These are phyloP conservation scores for Sporothrix curviconia DNA, from an alignment of 2,329 filamentous ascomycete species.

Conservation along the genomic window DNA sequence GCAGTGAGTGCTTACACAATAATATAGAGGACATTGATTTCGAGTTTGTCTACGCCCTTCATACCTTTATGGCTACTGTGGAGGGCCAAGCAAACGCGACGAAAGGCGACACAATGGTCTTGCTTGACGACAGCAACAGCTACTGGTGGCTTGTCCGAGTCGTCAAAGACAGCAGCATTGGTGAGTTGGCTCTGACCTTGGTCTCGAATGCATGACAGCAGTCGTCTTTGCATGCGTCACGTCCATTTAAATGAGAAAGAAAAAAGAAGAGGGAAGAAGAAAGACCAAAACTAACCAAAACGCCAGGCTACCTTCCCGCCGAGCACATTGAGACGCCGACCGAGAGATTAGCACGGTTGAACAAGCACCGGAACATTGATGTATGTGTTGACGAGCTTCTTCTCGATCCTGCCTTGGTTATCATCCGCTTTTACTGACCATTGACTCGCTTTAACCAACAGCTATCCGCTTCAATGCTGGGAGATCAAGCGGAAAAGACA, in stretches of 20 bases:
- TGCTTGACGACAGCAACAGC: conserved; percentile 97
- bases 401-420: too few species aligned
- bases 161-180: conserved; percentile 95
- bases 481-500: conserved; percentile 64
- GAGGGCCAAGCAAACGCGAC: conserved; percentile 97
- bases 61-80: conserved; percentile 95
- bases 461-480: conserved; percentile 57
- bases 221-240: too few species aligned
- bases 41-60: conserved; percentile 96
- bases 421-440: too few species aligned
- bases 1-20: conserved; percentile 80
- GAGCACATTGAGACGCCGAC: conserved; percentile 98
- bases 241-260: too few species aligned
- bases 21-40: conserved; percentile 99
- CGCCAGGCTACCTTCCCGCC: conserved; percentile 80
- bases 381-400: conserved; percentile 50
- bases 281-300: conserved; percentile 12
- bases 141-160: conserved; percentile 99
- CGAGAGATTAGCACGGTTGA: conserved; percentile 83
- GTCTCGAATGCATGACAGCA: too few species aligned
- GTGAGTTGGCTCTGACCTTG: conserved; percentile 31
- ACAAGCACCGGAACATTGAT: conserved; percentile 97
- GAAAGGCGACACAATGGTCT: conserved; percentile 97
- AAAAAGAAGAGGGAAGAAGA: too few species aligned
- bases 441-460: conserved; percentile 27